Base-by-base conservation (phyloP, 2,329 filamentous ascomycete genomes). In the Coniosporium uncinatum region DNA sequence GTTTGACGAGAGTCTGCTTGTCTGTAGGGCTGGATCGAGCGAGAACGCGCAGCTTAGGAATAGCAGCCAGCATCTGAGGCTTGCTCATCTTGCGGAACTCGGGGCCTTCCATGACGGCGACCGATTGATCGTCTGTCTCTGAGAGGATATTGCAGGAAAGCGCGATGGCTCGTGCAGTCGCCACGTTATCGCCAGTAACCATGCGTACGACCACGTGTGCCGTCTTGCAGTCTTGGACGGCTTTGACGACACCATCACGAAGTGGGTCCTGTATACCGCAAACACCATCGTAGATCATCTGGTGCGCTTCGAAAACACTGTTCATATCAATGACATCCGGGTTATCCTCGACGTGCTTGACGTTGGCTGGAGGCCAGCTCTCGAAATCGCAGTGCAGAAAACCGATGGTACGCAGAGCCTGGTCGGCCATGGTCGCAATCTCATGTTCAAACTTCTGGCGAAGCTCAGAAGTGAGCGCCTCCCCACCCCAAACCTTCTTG, bases 1-100 rank as follows among this genome's bases (percentile, higher is more conserved):
- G 88, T 51, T 90, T 86, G 39, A 95, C 90, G 88, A 95, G 94
- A 44, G 87, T 81, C 4, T 88, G 88, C 65, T 95, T 95, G 31
- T 88, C 94, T 44, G 85, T 79, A 0, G 89, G 88, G 1, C 86
- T 85, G 57, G 88, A 94, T 29, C 88, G 82, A 29, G 88, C 88
- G 45, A 94, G 83, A 6, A 94, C 88, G 1, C 91, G 70, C n/a
- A n/a, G n/a, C n/a, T n/a, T n/a, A 3, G 88, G 88, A 2, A 94
- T 68, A 32, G 88, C 79, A 4, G 83, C 81, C 14, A 94, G 68
- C 1, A 94, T 85, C 58, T 93, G 78, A 0, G 71, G 78, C 36
- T 93, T 84, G 0, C 76, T 77, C 48, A 94, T 71, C 46, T 79
- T 80, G 58, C 94, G 88, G 50, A 95, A 91, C n/a, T 69, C 64